A percentile compares a stretch with the other conserved stretches of the same genome.
Evolutionary conservation across 2,329 filamentous ascomycete genomes (phyloP).

Genomic region (Helotiales sp.): DNA sequence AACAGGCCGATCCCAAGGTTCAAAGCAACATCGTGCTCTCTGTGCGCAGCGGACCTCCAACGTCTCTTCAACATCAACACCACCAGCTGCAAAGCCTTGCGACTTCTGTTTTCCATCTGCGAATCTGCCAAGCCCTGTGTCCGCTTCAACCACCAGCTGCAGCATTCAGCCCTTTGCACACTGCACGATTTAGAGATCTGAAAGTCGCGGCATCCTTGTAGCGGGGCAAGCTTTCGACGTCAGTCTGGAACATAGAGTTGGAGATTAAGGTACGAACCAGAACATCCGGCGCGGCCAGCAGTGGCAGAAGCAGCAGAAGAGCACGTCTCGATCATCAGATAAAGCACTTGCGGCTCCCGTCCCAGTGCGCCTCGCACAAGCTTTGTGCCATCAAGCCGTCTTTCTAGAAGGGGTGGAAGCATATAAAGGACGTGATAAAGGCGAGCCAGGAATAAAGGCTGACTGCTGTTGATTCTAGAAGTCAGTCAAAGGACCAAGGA

Average conservation of each 20-base stretch:
- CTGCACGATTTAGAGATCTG: slow-evolving; percentile 3
- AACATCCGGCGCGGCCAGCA: slow-evolving; percentile 3
- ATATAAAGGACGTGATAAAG: slow-evolving; percentile 4
- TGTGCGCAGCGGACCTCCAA: slow-evolving; percentile 9
- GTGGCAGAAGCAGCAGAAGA: neutral
- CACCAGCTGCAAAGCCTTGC: neutral
- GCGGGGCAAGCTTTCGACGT: slow-evolving; percentile 28
- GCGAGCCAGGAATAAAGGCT: slow-evolving; percentile 15
- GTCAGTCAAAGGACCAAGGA: slow-evolving; percentile 9
- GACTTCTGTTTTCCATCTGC: slow-evolving; percentile 7
- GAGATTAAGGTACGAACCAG: slow-evolving; percentile 25
- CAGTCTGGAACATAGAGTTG: slow-evolving; percentile 25
- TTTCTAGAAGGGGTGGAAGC: slow-evolving; percentile 19
- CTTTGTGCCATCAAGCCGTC: neutral
- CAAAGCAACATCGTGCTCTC: slow-evolving; percentile 21
- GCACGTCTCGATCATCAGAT: slow-evolving; percentile 10
- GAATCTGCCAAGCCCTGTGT: neutral
- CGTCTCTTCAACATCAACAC: slow-evolving; percentile 3
- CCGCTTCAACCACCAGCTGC: neutral
- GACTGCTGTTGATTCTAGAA: slow-evolving; percentile 16
- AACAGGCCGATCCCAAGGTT: slow-evolving; percentile 11
- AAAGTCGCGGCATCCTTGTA: slow-evolving; percentile 24
- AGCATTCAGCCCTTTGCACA: slow-evolving; percentile 3
- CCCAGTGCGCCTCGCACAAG: neutral
- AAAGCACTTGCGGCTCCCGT: slow-evolving; percentile 10